Evolutionary conservation across 2,329 filamentous ascomycete genomes (phyloP), one percentile per base, ranked within the genome.

Genomic region (Colletotrichum incanum): DNA sequence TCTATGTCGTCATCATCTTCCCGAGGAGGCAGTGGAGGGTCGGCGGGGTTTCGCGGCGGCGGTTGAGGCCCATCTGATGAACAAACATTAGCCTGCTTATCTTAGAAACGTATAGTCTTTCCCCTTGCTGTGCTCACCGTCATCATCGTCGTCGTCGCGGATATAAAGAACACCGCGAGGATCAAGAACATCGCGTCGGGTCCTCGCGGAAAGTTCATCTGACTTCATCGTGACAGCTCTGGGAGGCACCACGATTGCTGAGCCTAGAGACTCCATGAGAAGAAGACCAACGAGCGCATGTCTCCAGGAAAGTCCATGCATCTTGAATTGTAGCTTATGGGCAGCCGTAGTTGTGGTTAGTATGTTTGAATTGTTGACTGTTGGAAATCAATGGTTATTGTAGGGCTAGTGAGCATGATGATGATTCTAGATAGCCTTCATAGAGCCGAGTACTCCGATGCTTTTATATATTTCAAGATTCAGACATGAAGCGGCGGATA

Each of bases 201-300:
- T 39, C 8, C 26, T 45, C 3, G 41, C 14, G 16, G 45, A 31
- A 12, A 49, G 23, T 11, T 61, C 41, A 23, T 61, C 41, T 9
- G 26, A 39, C 9, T 12, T 20, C 20, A n/a, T 23, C 31, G 39
- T 18, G 4, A 39, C 41, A 34, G 9, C 23, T 39, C 47, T n/a
- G 2, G 50, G 37, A 47, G 65, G 65, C 14, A 71, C 12, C 18
- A 39, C 65, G 2, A 71, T n/a, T 16, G 43, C 69, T 5, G 43
- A 45, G 9, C 49, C 69, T 16, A 71, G 18, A 11, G 65, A 54
- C 16, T 68, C 56, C 12, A 71, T 39, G 26, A 71, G 28, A 16
- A 71, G 34, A 1, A 71, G 12, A n/a, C 58, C 65, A 37, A 68
- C 11, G 1, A 68, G 26, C n/a, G 69, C 58, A 14, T 58, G 41